These are phyloP conservation scores for Sugiyamaella valdiviana DNA, from an alignment of 805 yeast genomes.

Conservation along the genomic window DNA sequence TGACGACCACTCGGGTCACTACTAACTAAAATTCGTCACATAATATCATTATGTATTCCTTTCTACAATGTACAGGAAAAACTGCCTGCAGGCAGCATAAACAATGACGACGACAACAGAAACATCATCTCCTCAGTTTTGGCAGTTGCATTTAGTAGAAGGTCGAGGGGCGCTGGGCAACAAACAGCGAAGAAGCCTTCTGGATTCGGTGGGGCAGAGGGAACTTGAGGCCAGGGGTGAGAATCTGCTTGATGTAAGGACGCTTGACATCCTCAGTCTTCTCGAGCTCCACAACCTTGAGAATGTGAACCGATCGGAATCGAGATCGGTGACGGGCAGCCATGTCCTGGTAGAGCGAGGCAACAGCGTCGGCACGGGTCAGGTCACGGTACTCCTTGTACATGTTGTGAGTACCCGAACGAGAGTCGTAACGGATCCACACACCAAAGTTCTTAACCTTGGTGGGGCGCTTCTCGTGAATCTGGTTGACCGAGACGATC, in stretches of 20 bases:
- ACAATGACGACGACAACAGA: background rate
- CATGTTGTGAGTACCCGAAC: constrained; percentile 99
- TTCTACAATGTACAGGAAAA: background rate
- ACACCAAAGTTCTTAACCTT: constrained; percentile 99
- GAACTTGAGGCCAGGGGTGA: constrained; percentile 93
- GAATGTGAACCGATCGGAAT: constrained; percentile 98
- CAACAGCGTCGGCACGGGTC: constrained; percentile 98
- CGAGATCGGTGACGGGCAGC: constrained; percentile 99
- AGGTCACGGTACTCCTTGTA: constrained; percentile 99
- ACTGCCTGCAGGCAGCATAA: no score
- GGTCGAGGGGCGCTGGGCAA: constrained; percentile 93
- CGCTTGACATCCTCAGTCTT: constrained; percentile 98
- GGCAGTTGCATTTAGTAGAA: constrained; percentile 63
- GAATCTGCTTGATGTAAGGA: constrained; percentile 97
- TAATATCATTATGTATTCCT: background rate
- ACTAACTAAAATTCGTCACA: no score
- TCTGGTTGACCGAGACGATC: constrained; percentile 86
- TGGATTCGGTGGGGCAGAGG: constrained; percentile 99
- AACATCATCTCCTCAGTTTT: background rate
- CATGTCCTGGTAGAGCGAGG: constrained; percentile 97
- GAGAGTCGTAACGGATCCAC: constrained; percentile 99
- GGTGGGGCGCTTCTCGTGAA: constrained; percentile 94
- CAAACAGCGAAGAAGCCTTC: constrained; percentile 81
- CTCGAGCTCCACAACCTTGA: constrained; percentile 98
- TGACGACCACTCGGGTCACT: no score